Percentiles rank a stretch among this genome's conserved stretches.
phyloP scores from a whole-genome alignment of 768 basidiomycete genomes.

The Coprinellus micaceus region DNA sequence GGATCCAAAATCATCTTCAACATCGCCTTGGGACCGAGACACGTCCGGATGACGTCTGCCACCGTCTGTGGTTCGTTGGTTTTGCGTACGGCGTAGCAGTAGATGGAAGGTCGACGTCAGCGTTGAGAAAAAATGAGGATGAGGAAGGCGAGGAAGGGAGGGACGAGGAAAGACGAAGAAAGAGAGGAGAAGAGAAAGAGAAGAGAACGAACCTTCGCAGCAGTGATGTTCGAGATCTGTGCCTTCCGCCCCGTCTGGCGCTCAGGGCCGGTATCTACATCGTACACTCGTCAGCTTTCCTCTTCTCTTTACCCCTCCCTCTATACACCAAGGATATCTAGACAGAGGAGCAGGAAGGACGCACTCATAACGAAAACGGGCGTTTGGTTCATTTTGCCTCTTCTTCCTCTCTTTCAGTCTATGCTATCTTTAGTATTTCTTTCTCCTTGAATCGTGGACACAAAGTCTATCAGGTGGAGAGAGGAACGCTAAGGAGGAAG shows the following conservation, averaged over 20 bases:
- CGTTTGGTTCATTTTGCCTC: constrained; percentile 58
- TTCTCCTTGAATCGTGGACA: no score
- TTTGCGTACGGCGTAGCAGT: no score
- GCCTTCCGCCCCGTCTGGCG: constrained; percentile 93
- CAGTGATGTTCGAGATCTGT: constrained; percentile 94
- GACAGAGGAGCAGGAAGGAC: constrained; percentile 18
- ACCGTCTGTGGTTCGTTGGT: constrained; percentile 60
- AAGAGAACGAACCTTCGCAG: constrained; percentile 74
- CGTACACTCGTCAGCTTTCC: not conserved
- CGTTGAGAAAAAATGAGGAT: no score
- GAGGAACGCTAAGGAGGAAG: no score
- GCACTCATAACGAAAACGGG: constrained; percentile 84
- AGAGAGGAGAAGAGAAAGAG: not conserved
- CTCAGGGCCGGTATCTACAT: constrained; percentile 85
- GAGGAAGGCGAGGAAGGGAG: no score
- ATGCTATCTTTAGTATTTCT: no score
- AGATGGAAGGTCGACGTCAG: no score
- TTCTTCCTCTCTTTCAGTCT: no score
- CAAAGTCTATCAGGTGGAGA: no score
- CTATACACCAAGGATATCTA: constrained; percentile 1
- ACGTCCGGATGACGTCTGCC: constrained; percentile 96
- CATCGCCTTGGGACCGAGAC: constrained; percentile 97
- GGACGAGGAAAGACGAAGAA: no score
- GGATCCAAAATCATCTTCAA: constrained; percentile 99
- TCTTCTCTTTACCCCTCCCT: not conserved